Evolutionary conservation across 225 moss, liverwort and hornwort species (phyloP).

Genomic region (Polytrichum commune): DNA sequence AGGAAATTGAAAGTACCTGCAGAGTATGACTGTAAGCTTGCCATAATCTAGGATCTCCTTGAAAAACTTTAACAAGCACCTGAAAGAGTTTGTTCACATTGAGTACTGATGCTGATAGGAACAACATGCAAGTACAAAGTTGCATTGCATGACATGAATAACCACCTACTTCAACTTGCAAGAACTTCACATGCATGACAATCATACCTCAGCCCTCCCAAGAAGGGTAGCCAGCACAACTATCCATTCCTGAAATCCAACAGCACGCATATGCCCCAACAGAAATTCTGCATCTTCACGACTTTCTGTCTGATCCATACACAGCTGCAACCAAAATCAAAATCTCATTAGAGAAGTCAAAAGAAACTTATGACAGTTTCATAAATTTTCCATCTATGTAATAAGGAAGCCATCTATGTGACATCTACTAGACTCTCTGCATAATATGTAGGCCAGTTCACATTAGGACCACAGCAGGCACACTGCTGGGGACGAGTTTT

Average conservation of each 20-base stretch:
- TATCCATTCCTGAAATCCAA: conserved; percentile 95
- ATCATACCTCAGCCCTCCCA: conserved; percentile 64
- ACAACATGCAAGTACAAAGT: background rate
- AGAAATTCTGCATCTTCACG: conserved; percentile 68
- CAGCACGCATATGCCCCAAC: conserved; percentile 72
- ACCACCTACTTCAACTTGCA: conserved; percentile 1
- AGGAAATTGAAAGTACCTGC: conserved; percentile 47
- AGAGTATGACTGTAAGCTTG: conserved; percentile 88
- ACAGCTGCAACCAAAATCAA: conserved; percentile 53
- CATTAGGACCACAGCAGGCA: no score
- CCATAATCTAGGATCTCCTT: conserved; percentile 79
- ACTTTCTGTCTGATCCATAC: conserved; percentile 60
- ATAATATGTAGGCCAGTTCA: no score
- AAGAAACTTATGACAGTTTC: no score
- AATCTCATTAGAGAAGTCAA: background rate
- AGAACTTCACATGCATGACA: background rate
- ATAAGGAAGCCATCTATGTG: no score
- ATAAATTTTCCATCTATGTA: no score
- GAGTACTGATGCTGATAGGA: background rate
- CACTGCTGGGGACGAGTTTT: no score
- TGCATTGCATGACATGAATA: background rate
- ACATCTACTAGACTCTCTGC: no score
- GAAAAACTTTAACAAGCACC: conserved; percentile 84
- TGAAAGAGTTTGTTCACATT: conserved; percentile 21
- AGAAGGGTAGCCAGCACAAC: conserved; percentile 90